phyloP scores from a whole-genome alignment of 2,329 filamentous ascomycete genomes.

The Penicillium glabrum region DNA sequence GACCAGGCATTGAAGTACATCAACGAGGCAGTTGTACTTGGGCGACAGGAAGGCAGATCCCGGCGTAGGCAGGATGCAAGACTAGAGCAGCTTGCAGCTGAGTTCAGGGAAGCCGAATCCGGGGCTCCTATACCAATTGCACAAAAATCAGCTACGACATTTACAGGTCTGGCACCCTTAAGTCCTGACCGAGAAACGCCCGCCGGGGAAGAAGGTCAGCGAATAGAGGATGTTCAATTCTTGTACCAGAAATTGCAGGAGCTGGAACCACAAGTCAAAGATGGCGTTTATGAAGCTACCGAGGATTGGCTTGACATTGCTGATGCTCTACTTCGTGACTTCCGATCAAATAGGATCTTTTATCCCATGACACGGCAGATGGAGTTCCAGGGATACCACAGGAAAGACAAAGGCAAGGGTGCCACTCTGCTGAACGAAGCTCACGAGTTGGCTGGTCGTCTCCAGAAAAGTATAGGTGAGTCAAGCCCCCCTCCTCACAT shows the following conservation, averaged over 20 bases:
- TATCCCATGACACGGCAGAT: conserved; percentile 55
- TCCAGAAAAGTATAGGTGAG: conserved; percentile 44
- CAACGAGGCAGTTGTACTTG: conserved; percentile 70
- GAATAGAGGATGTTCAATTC: conserved; percentile 45
- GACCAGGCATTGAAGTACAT: conserved; percentile 76
- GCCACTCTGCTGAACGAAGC: conserved; percentile 43
- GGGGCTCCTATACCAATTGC: conserved; percentile 18
- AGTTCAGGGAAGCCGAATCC: conserved; percentile 30
- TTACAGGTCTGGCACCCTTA: not conserved
- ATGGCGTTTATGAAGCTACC: conserved; percentile 50
- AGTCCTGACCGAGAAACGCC: not conserved
- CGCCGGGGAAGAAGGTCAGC: conserved; percentile 29
- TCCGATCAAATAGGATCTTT: conserved; percentile 59
- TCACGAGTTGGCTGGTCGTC: conserved; percentile 45
- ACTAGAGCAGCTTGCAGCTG: conserved; percentile 42
- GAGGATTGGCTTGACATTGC: conserved; percentile 61
- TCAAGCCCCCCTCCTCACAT: not conserved
- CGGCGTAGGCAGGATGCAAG: conserved; percentile 36
- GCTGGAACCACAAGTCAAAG: conserved; percentile 49
- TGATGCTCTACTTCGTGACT: conserved; percentile 59
- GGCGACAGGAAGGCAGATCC: conserved; percentile 42
- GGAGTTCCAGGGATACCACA: conserved; percentile 50
- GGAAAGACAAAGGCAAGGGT: conserved; percentile 36
- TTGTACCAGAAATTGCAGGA: conserved; percentile 49
- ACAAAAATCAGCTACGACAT: conserved; percentile 12